Percentiles rank a stretch among this genome's conserved stretches.
Conservation (phyloP, 495 filamentous ascomycete species). For the Tuber aestivum region DNA sequence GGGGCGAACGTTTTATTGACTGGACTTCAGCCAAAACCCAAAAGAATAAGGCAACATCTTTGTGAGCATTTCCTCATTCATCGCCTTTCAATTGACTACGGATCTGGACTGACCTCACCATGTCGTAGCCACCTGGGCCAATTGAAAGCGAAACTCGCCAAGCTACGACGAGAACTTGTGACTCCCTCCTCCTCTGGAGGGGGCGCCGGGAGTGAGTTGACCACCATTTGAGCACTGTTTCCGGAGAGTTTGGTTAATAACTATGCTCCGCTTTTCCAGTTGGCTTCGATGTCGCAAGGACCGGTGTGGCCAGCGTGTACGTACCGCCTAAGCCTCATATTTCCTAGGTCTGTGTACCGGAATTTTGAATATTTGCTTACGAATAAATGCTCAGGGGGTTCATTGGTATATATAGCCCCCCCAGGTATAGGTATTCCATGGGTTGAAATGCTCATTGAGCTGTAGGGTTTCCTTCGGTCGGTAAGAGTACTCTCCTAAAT, state of each 20-base stretch:
- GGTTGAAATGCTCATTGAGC: conserved; percentile 27
- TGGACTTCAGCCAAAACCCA: conserved; percentile 70
- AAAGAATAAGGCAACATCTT: conserved; percentile 97
- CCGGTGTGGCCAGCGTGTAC: conserved; percentile 90
- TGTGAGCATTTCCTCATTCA: conserved; percentile 36
- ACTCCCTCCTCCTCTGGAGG: conserved; percentile 77
- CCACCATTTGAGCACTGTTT: not conserved
- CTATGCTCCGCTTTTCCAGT: conserved; percentile 49
- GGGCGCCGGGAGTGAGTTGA: conserved; percentile 61
- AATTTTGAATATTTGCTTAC: conserved; percentile 17
- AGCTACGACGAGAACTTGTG: conserved; percentile 90
- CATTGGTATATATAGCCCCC: conserved; percentile 44
- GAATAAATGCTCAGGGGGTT: conserved; percentile 46
- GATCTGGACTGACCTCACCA: not conserved
- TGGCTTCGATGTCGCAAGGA: conserved; percentile 96
- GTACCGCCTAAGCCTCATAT: conserved; percentile 46
- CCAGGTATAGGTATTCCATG: conserved; percentile 1
- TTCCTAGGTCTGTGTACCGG: not conserved
- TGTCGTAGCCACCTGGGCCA: conserved; percentile 64
- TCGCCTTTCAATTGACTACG: not conserved
- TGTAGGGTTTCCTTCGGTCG: conserved; percentile 86
- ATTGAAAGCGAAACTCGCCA: conserved; percentile 96
- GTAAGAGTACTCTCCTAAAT: conserved; percentile 96
- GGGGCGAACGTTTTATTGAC: conserved; percentile 25
- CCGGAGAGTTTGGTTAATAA: conserved; percentile 8